Percentiles rank a stretch among this genome's conserved stretches.
These are phyloP conservation scores for Ceratobasidium sp. DNA, from an alignment of 1,284 basidiomycete genomes.

Conservation along the genomic window DNA sequence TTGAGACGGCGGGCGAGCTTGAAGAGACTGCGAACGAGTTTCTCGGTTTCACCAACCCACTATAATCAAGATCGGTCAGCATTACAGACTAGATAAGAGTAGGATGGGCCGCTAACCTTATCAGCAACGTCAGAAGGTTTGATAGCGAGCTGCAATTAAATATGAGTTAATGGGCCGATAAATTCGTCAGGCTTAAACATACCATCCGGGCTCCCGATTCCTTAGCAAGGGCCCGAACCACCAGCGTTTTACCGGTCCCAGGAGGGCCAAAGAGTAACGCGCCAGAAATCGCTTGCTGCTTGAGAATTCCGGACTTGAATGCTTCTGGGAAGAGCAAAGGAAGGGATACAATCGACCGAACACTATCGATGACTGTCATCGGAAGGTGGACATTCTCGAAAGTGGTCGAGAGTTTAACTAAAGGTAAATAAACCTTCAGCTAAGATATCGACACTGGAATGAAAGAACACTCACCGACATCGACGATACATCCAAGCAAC, in stretches of 20 bases:
- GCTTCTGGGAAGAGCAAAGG: constrained; percentile 67
- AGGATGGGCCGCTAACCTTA: constrained; percentile 72
- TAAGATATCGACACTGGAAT: background rate
- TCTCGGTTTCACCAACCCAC: constrained; percentile 97
- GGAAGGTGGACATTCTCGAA: constrained; percentile 95
- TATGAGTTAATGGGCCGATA: background rate
- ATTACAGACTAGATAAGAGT: too few species aligned
- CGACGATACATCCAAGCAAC: constrained; percentile 60
- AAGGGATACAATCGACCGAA: constrained; percentile 64
- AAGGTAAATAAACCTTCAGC: constrained; percentile 62
- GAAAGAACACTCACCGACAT: constrained; percentile 60
- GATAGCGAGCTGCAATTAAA: background rate
- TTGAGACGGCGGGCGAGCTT: constrained; percentile 31
- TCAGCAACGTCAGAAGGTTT: constrained; percentile 91
- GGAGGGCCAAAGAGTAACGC: constrained; percentile 59
- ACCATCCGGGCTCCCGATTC: constrained; percentile 95
- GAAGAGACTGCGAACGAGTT: constrained; percentile 89
- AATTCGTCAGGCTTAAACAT: constrained; percentile 95
- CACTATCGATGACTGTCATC: constrained; percentile 94
- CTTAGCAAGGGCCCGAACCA: constrained; percentile 93
- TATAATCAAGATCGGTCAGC: constrained; percentile 89
- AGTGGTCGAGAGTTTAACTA: constrained; percentile 92
- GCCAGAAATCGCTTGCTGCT: constrained; percentile 60
- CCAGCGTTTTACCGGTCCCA: constrained; percentile 78
- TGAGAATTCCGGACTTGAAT: constrained; percentile 66